Evolutionary conservation across 768 basidiomycete genomes (phyloP).

Genomic region (Mrakia hoshinonis): DNA sequence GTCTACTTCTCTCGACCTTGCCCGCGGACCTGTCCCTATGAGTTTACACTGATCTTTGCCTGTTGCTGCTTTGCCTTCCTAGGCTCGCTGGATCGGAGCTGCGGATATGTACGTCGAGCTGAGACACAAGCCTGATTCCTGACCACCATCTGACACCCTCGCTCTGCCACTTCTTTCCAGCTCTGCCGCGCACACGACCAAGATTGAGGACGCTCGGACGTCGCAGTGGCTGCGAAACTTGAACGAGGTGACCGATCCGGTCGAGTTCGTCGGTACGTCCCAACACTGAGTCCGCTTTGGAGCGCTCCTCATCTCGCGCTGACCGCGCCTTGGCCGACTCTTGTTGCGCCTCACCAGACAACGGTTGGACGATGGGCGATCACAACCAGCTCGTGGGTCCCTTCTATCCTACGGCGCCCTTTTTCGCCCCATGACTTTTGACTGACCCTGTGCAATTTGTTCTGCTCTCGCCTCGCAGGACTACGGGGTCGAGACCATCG

Average conservation of each 20-base stretch:
- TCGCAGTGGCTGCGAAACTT: conserved; percentile 42
- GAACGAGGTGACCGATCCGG: conserved; percentile 40
- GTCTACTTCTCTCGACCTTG: conserved; percentile 1
- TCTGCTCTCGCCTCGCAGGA: conserved; percentile 32
- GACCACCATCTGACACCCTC: not conserved
- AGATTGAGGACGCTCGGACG: conserved; percentile 42
- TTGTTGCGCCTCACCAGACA: too few relatives aligned
- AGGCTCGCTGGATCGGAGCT: conserved; percentile 38
- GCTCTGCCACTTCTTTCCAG: not conserved
- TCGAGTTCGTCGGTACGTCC: conserved; percentile 35
- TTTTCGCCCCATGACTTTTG: too few relatives aligned
- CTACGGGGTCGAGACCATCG: conserved; percentile 37
- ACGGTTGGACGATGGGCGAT: conserved; percentile 41
- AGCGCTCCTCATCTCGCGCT: not conserved
- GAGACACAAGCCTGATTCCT: not conserved
- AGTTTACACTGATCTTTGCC: not conserved
- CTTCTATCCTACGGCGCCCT: too few relatives aligned
- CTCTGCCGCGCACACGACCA: conserved; percentile 38
- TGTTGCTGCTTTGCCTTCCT: not conserved
- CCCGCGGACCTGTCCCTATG: not conserved
- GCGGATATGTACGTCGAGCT: conserved; percentile 36
- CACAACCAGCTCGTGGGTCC: conserved; percentile 37
- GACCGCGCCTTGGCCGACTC: not conserved
- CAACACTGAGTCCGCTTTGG: conserved; percentile 32
- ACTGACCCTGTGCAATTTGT: too few relatives aligned